phyloP scores from a whole-genome alignment of 1,139 yeast species.

The Lodderomyces jiufengensis region DNA sequence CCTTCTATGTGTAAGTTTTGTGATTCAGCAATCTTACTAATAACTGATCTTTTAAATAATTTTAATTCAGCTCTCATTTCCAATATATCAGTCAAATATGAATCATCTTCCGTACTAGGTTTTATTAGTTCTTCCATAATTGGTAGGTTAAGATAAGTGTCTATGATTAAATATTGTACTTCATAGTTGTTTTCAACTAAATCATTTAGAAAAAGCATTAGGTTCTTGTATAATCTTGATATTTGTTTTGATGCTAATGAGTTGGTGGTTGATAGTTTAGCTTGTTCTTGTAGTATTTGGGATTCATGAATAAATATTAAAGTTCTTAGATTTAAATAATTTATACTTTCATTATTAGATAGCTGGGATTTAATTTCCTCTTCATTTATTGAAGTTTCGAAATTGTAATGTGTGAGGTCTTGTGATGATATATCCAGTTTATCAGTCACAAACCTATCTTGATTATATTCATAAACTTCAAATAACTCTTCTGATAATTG shows the following conservation, averaged over 20 bases:
- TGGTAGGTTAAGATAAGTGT: slow-evolving; percentile 28
- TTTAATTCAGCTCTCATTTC: slow-evolving; percentile 48
- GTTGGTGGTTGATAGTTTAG: slow-evolving; percentile 19
- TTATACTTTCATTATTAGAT: slow-evolving; percentile 17
- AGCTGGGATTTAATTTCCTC: slow-evolving; percentile 11
- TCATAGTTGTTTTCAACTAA: slow-evolving; percentile 17
- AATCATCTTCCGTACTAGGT: slow-evolving; percentile 6
- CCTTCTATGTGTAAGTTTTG: slow-evolving; percentile 33
- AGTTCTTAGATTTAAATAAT: slow-evolving; percentile 25
- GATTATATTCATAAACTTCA: slow-evolving; percentile 15
- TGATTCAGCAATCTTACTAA: slow-evolving; percentile 33
- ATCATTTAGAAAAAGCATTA: slow-evolving; percentile 32
- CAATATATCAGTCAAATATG: slow-evolving; percentile 27
- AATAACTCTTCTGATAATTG: slow-evolving; percentile 29
- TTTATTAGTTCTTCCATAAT: slow-evolving; percentile 21
- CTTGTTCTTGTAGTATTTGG: slow-evolving; percentile 25
- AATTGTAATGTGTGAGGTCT: slow-evolving; percentile 17
- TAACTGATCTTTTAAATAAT: slow-evolving; percentile 41
- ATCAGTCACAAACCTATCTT: slow-evolving; percentile 8
- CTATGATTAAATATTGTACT: slow-evolving; percentile 30
- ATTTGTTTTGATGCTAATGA: slow-evolving; percentile 34
- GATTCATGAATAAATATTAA: slow-evolving; percentile 29
- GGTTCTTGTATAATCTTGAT: slow-evolving; percentile 30
- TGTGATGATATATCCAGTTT: slow-evolving; percentile 12
- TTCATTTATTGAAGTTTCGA: slow-evolving; percentile 14